Conservation (phyloP, 2,329 filamentous ascomycete species). For the Tolypocladium album region DNA sequence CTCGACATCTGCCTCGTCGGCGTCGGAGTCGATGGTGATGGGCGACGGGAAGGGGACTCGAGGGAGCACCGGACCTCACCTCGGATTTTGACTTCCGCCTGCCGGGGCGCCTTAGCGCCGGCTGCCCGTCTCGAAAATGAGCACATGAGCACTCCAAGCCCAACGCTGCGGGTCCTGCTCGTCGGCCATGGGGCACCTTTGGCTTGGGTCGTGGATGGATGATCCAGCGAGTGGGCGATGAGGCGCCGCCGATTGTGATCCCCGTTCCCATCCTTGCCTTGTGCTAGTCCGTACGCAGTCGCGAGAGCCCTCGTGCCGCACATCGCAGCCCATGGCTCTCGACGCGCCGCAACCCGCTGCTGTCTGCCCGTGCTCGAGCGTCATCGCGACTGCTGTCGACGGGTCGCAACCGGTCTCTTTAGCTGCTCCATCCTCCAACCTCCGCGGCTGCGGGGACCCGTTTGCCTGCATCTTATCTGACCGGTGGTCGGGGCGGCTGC, state of each 20-base stretch:
- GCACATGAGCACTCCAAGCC: slow-evolving; percentile 35
- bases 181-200: slow-evolving; percentile 1
- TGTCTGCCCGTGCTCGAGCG: background rate
- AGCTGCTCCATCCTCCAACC: background rate
- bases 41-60: background rate
- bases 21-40: background rate
- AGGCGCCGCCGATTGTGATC: slow-evolving; percentile 1
- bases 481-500: background rate
- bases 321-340: background rate
- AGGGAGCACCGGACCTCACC: background rate
- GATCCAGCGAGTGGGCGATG: background rate
- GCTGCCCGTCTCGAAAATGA: slow-evolving; percentile 29
- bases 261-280: background rate
- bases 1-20: background rate
- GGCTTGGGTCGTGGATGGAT: background rate
- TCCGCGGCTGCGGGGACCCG: background rate
- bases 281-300: background rate
- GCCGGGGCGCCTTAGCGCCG: slow-evolving; percentile 25
- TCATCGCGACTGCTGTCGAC: background rate
- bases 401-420: background rate
- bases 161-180: slow-evolving; percentile 23
- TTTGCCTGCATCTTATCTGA: background rate
- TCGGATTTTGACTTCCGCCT: background rate
- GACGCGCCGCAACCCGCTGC: background rate
- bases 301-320: background rate